Evolutionary conservation across 1,284 basidiomycete species (phyloP), one percentile per base, ranked within the genome.

Genomic region (Xerocomus amazonicus): DNA sequence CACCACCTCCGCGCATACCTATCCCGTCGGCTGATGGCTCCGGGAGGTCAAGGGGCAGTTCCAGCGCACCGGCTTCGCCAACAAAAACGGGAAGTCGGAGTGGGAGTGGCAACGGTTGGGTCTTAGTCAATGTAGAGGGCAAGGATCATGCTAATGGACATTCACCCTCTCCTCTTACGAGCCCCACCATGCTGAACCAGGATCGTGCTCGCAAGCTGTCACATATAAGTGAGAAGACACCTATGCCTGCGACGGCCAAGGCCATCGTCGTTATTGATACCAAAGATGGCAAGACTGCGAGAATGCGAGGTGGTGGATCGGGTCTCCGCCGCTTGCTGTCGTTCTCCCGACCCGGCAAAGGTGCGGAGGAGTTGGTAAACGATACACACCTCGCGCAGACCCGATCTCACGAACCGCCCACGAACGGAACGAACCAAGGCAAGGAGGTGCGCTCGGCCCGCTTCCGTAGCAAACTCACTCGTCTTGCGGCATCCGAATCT

Each of bases 71-170:
- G 1, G 55, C 60, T 14, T 70, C 68, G 28, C 68, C 65, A 34
- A 67, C 66, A 39, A 67, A 67, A 51, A 56, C 70, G 47, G 59
- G 68, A 41, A 70, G 68, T 46, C 57, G 69, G 37, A 69, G 59
- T 44, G 68, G 67, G 33, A 70, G 66, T 35, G 65, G 68, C 14
- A 77, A 67, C 32, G 77, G 83, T 47, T 85, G 83, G 83, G 83
- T 85, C 5, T 65, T 86, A 42, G 77, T 85, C 38, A 83, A 84
- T 53, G 75, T 85, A 27, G 81, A 83, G 53, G 73, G 73, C 39
- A 63, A 69, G 54, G 66, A 69, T 44, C 67, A 68, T 36, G 45
- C 52, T 39, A 59, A 57, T 31, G 68, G 60, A 36, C 64, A 61
- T 37, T 51, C 54, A 42, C 35, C 52, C 23, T 57, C 59, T 28